Evolutionary conservation across 371 early-diverging fungal genomes (phyloP).

Genomic region (Batkoa obscura): DNA sequence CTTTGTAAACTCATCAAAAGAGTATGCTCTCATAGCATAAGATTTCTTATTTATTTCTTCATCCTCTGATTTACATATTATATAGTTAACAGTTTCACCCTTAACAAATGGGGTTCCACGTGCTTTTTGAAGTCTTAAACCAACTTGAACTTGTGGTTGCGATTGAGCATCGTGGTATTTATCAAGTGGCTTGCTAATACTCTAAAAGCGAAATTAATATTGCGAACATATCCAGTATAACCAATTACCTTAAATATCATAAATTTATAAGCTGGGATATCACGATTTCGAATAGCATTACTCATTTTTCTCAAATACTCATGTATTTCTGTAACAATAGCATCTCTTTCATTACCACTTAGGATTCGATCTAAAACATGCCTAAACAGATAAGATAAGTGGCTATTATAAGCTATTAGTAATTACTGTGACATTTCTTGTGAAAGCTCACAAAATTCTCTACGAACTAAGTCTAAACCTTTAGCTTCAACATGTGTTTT

Average conservation of each 20-base stretch:
- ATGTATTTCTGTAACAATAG: slow-evolving; percentile 57
- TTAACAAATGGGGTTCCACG: slow-evolving; percentile 44
- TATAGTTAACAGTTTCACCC: slow-evolving; percentile 93
- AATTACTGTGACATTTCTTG: slow-evolving; percentile 67
- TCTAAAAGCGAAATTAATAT: not conserved
- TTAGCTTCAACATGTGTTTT: slow-evolving; percentile 64
- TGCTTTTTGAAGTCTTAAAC: slow-evolving; percentile 55
- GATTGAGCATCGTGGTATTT: slow-evolving; percentile 75
- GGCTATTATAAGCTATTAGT: too few species aligned
- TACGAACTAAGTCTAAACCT: slow-evolving; percentile 93
- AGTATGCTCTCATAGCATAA: slow-evolving; percentile 64
- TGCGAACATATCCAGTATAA: not conserved
- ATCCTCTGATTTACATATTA: slow-evolving; percentile 60
- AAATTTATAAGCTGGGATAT: slow-evolving; percentile 65
- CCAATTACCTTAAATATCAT: slow-evolving; percentile 71
- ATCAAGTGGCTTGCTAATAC: slow-evolving; percentile 79
- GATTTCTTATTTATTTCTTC: slow-evolving; percentile 19
- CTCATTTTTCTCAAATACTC: slow-evolving; percentile 44
- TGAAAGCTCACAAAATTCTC: slow-evolving; percentile 96
- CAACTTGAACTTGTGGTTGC: slow-evolving; percentile 96
- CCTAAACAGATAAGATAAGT: too few species aligned
- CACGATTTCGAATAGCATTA: slow-evolving; percentile 46
- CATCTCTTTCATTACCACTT: slow-evolving; percentile 41
- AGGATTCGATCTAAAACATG: slow-evolving; percentile 63
- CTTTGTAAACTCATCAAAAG: slow-evolving; percentile 69